Conservation (phyloP, 805 yeast genomes). For the Yamadazyma endophytica region DNA sequence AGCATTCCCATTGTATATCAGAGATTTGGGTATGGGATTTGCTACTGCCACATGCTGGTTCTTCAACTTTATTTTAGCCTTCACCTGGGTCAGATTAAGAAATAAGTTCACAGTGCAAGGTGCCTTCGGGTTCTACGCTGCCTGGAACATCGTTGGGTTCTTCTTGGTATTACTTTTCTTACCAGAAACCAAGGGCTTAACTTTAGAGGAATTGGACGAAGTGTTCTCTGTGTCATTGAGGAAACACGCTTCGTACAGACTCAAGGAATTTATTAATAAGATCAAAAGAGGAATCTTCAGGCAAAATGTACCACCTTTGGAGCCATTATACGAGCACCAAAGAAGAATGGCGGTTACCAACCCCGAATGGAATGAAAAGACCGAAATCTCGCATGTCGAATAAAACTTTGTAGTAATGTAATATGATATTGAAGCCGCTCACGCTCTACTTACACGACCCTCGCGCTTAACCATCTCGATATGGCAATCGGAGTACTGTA, state of each 20-base stretch:
- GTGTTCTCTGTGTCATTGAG: constrained; percentile 60
- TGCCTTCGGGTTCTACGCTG: constrained; percentile 87
- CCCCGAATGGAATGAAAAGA: constrained; percentile 60
- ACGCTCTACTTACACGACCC: background rate
- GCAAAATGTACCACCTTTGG: constrained; percentile 42
- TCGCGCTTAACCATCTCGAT: too few relatives aligned
- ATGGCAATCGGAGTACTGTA: too few relatives aligned
- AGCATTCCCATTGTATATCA: constrained; percentile 68
- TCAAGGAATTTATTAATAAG: constrained; percentile 30
- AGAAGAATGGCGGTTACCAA: constrained; percentile 55
- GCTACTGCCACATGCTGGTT: constrained; percentile 77
- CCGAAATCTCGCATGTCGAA: constrained; percentile 51
- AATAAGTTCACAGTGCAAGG: constrained; percentile 72
- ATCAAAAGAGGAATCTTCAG: constrained; percentile 45
- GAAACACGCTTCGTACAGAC: constrained; percentile 48
- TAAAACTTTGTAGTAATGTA: constrained; percentile 6
- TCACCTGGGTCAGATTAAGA: constrained; percentile 75
- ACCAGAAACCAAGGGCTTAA: constrained; percentile 64
- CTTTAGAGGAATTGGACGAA: constrained; percentile 74
- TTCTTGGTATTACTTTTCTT: constrained; percentile 66
- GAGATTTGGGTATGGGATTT: constrained; percentile 77
- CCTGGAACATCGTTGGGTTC: constrained; percentile 72
- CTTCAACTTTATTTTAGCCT: constrained; percentile 64
- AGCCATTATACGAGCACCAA: constrained; percentile 55
- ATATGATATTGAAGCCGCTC: background rate